A percentile compares a stretch with the other conserved stretches of the same genome.
phyloP scores from a whole-genome alignment of 495 filamentous ascomycete species.

The Annulohypoxylon stygium region DNA sequence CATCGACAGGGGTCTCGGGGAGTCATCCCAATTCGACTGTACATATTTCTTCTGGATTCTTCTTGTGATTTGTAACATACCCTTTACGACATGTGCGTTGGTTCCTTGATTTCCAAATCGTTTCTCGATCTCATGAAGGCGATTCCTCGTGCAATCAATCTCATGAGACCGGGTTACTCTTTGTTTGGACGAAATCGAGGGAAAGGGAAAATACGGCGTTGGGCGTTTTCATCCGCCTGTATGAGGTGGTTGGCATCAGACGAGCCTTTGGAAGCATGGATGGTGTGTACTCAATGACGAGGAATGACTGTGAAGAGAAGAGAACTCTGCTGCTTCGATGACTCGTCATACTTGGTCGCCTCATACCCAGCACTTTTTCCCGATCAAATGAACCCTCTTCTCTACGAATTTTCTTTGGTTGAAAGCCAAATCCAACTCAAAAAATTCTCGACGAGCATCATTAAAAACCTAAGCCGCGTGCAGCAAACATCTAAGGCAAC shows the following conservation, averaged over 20 bases:
- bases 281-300: slow-evolving; percentile 35
- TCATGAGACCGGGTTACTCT: slow-evolving; percentile 42
- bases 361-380: slow-evolving; percentile 19
- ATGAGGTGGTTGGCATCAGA: slow-evolving; percentile 38
- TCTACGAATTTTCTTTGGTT: slow-evolving; percentile 25
- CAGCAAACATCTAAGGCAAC: slow-evolving; percentile 12
- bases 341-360: slow-evolving; percentile 1
- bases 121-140: slow-evolving; percentile 42
- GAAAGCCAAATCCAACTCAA: slow-evolving; percentile 10
- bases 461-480: slow-evolving; percentile 11
- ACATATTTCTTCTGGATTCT: slow-evolving; percentile 52
- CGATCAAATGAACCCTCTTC: slow-evolving; percentile 12
- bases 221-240: slow-evolving; percentile 41
- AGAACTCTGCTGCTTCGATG: slow-evolving; percentile 13
- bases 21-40: slow-evolving; percentile 45
- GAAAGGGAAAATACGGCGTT: slow-evolving; percentile 48
- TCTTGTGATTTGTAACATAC: slow-evolving; percentile 53
- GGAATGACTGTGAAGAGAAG: slow-evolving; percentile 33
- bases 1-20: slow-evolving; percentile 8
- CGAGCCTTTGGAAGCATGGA: slow-evolving; percentile 33
- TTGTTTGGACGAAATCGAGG: slow-evolving; percentile 47
- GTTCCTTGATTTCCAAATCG: slow-evolving; percentile 40
- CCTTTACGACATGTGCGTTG: slow-evolving; percentile 46
- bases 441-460: slow-evolving; percentile 14
- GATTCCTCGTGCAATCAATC: slow-evolving; percentile 45